A percentile compares a stretch with the other conserved stretches of the same genome.
phyloP scores from a whole-genome alignment of 2,329 filamentous ascomycete species.

The Rhynchosporium graminicola region DNA sequence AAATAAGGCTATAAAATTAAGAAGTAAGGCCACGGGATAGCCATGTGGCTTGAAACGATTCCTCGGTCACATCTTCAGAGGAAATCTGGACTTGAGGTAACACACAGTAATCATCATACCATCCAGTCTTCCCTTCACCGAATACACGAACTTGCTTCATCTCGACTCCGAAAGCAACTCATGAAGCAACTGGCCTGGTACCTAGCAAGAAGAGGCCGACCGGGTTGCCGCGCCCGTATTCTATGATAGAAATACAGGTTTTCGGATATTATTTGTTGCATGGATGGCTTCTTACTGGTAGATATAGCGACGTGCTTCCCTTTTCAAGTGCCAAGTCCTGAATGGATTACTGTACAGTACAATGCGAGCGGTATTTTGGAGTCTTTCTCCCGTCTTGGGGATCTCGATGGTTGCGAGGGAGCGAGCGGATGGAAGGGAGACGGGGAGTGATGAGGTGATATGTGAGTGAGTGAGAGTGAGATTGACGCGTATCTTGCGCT shows the following conservation, averaged over 20 bases:
- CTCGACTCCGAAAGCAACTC: too few species aligned
- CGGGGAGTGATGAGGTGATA: neutral
- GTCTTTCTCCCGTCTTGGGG: neutral
- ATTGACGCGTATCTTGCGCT: constrained; percentile 11
- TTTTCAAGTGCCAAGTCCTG: neutral
- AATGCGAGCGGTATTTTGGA: neutral
- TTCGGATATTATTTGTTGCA: neutral
- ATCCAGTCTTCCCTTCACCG: too few species aligned
- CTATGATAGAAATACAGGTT: neutral
- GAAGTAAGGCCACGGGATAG: too few species aligned
- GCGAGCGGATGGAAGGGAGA: neutral
- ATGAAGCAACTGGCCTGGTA: too few species aligned
- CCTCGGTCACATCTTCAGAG: too few species aligned
- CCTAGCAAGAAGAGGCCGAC: too few species aligned
- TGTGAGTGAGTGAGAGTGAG: neutral
- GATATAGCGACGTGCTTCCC: constrained; percentile 8
- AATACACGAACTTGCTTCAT: too few species aligned
- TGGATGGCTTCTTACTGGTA: neutral
- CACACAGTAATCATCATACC: too few species aligned
- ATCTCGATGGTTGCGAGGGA: constrained; percentile 1
- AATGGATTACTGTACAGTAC: neutral
- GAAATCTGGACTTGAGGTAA: too few species aligned
- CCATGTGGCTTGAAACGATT: too few species aligned
- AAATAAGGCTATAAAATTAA: too few species aligned
- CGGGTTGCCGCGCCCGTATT: too few species aligned